Percentiles rank a stretch among this genome's conserved stretches.
phyloP scores from a whole-genome alignment of 139 green algal genomes.

The Picochlorum costavermella region DNA sequence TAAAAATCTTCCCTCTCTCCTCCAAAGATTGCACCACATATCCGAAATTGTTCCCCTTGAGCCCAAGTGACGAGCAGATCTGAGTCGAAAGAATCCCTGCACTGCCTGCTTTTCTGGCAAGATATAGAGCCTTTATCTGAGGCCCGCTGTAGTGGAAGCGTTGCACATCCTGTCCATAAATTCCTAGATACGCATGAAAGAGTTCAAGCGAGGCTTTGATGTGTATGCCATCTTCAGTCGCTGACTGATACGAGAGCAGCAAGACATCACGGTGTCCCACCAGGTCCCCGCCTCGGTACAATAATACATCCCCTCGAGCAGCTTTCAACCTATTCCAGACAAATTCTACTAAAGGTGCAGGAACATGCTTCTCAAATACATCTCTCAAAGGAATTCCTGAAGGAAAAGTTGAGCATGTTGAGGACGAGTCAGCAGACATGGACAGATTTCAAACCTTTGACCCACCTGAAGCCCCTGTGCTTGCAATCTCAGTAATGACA shows the following conservation, averaged over 20 bases:
- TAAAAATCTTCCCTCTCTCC: slow-evolving; percentile 37
- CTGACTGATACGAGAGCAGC: slow-evolving; percentile 7
- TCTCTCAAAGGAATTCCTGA: too few species aligned
- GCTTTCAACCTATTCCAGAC: not conserved
- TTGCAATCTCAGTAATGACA: too few species aligned
- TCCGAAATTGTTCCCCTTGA: slow-evolving; percentile 55
- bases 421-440: too few species aligned
- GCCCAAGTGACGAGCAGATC: slow-evolving; percentile 28
- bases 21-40: slow-evolving; percentile 57
- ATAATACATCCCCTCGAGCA: not conserved
- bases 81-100: slow-evolving; percentile 43
- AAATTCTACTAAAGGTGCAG: not conserved
- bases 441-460: too few species aligned
- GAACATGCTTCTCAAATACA: too few species aligned
- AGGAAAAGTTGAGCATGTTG: too few species aligned
- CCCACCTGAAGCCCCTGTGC: too few species aligned
- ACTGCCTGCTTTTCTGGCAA: slow-evolving; percentile 9
- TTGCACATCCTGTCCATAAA: slow-evolving; percentile 33
- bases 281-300: not conserved
- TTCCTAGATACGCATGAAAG: slow-evolving; percentile 33
- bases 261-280: slow-evolving; percentile 1
- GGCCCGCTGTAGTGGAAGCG: slow-evolving; percentile 23
- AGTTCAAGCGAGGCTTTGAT: slow-evolving; percentile 24
- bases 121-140: not conserved
- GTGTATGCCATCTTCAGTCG: slow-evolving; percentile 10